phyloP scores from a whole-genome alignment of 2,329 filamentous ascomycete species.

The Thielaviopsis punctulata region DNA sequence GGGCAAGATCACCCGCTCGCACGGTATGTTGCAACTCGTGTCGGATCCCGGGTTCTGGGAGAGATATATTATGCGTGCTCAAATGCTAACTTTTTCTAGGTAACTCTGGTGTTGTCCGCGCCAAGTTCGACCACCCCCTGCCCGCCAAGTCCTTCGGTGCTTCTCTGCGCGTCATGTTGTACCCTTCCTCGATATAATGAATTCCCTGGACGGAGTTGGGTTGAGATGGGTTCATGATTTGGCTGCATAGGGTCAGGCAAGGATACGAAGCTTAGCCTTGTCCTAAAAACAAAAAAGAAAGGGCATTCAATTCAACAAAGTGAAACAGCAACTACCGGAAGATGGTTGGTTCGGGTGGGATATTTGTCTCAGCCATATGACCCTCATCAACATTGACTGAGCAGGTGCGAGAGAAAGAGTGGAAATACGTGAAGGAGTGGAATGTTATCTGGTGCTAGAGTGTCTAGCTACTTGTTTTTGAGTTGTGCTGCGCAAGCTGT shows the following conservation, averaged over 20 bases:
- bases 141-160: slow-evolving; percentile 93
- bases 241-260: slow-evolving; percentile 42
- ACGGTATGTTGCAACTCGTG: slow-evolving; percentile 44
- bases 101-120: slow-evolving; percentile 95
- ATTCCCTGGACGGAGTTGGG: slow-evolving; percentile 39
- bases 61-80: not conserved
- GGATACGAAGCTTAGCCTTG: slow-evolving; percentile 35
- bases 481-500: not conserved
- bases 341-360: slow-evolving; percentile 1
- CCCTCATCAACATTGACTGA: not conserved
- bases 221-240: slow-evolving; percentile 45
- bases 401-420: not conserved
- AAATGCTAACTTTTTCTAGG: slow-evolving; percentile 31
- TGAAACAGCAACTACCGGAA: slow-evolving; percentile 11
- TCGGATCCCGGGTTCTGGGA: not conserved
- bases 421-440: not conserved
- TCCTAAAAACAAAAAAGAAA: slow-evolving; percentile 33
- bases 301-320: slow-evolving; percentile 13
- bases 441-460: not conserved
- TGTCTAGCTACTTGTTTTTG: not conserved
- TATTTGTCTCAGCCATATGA: not conserved
- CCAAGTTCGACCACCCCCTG: slow-evolving; percentile 92
- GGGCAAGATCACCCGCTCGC: slow-evolving; percentile 93
- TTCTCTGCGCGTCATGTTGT: slow-evolving; percentile 92
- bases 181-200: slow-evolving; percentile 90